These are phyloP conservation scores for Pleurotus sapidus DNA, from an alignment of 768 basidiomycete genomes.

Conservation along the genomic window DNA sequence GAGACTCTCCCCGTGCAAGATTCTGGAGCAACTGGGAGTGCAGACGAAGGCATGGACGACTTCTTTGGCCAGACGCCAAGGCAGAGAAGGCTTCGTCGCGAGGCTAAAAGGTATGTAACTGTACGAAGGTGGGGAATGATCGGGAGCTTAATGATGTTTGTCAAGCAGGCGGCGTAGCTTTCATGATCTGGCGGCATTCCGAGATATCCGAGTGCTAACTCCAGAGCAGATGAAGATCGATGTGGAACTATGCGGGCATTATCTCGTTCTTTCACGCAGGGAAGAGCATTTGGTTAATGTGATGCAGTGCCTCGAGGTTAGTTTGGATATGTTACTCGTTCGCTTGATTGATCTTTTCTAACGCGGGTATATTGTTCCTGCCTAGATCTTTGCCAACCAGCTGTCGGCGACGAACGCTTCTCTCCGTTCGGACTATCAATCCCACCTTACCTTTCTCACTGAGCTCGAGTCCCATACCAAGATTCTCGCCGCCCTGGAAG, in stretches of 20 bases:
- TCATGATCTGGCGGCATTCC: conserved; percentile 55
- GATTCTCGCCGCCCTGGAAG: conserved; percentile 50
- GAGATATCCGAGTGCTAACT: conserved; percentile 43
- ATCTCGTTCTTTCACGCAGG: conserved; percentile 66
- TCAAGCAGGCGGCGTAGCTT: conserved; percentile 57
- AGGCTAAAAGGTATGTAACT: conserved; percentile 24
- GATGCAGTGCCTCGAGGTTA: conserved; percentile 53
- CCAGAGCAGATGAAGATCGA: conserved; percentile 73
- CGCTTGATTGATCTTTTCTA: no score
- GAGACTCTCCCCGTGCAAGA: neutral
- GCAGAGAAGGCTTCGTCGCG: conserved; percentile 1
- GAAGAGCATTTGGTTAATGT: conserved; percentile 68
- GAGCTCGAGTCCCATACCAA: conserved; percentile 44
- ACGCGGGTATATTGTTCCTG: neutral
- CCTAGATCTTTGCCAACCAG: conserved; percentile 46
- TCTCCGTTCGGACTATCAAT: conserved; percentile 58
- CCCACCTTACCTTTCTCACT: conserved; percentile 44
- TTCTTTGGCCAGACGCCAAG: neutral
- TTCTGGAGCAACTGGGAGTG: neutral
- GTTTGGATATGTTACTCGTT: conserved; percentile 7
- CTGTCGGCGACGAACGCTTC: conserved; percentile 53
- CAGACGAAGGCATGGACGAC: conserved; percentile 4
- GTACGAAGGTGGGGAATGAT: neutral
- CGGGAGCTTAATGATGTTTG: neutral
- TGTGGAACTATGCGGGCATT: conserved; percentile 74